A percentile compares a stretch with the other conserved stretches of the same genome.
Conservation (phyloP, 805 yeast genomes). For the Metschnikowia peoriensis region DNA sequence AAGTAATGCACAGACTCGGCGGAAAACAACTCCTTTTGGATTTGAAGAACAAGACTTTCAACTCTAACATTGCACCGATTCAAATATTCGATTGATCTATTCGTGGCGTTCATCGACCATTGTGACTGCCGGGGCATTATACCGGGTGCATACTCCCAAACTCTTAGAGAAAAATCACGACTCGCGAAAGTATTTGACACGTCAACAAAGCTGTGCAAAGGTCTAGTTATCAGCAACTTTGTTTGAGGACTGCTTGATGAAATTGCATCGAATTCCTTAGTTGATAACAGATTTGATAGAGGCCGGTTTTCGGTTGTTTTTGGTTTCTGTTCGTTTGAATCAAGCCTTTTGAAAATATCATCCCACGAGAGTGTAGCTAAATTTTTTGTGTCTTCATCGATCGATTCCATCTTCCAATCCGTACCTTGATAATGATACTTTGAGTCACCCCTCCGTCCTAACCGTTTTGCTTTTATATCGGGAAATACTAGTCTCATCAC, state of each 20-base stretch:
- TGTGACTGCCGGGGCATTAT: neutral
- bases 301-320: no score
- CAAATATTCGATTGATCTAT: neutral
- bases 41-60: neutral
- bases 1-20: neutral
- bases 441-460: conserved; percentile 44
- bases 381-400: conserved; percentile 27
- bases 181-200: neutral
- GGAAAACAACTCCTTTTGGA: neutral
- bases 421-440: conserved; percentile 43
- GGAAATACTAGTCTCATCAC: conserved; percentile 41
- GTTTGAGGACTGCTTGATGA: neutral
- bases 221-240: neutral
- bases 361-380: conserved; percentile 34
- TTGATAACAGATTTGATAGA: no score
- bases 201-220: conserved; percentile 2
- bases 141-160: neutral
- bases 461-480: conserved; percentile 33
- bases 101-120: neutral
- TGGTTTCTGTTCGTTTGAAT: no score
- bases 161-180: neutral
- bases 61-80: neutral
- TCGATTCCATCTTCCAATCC: conserved; percentile 36
- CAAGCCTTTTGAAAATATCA: conserved; percentile 20
- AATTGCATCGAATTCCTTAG: no score